These are phyloP conservation scores for Acanthochlamys bracteata DNA, from an alignment of 106 monocot genomes.

Conservation along the genomic window DNA sequence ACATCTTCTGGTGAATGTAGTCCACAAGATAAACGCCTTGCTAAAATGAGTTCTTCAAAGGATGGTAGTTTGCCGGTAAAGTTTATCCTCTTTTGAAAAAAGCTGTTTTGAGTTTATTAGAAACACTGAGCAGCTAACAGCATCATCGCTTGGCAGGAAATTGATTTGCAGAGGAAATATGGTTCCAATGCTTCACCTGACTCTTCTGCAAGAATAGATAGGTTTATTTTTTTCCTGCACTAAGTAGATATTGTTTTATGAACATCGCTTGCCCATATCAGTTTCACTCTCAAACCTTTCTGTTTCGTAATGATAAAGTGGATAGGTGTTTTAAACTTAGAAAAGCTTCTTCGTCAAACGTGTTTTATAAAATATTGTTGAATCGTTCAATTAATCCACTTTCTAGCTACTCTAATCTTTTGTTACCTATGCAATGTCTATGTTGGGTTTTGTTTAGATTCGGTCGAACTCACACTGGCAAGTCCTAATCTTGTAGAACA, in stretches of 20 bases:
- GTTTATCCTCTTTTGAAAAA: neutral
- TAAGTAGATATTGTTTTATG: neutral
- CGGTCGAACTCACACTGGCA: neutral
- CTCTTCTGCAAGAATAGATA: constrained; percentile 12
- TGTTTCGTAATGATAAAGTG: neutral
- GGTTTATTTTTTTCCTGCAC: constrained; percentile 13
- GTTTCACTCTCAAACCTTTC: neutral
- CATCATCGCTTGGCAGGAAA: constrained; percentile 29
- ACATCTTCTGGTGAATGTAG: constrained; percentile 16
- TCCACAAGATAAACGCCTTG: constrained; percentile 8
- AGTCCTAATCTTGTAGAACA: neutral
- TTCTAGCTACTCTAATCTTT: no score
- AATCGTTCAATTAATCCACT: no score
- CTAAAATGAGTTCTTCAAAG: constrained; percentile 20
- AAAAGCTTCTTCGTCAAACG: no score
- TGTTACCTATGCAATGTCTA: neutral
- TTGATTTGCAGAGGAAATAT: constrained; percentile 18
- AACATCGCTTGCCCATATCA: neutral
- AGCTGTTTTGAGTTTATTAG: neutral
- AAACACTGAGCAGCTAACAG: constrained; percentile 1
- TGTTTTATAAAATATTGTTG: no score
- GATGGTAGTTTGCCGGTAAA: constrained; percentile 24
- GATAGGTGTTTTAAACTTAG: no score
- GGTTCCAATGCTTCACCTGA: constrained; percentile 15
- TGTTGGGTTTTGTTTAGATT: neutral